phyloP scores from a whole-genome alignment of 2,329 filamentous ascomycete genomes.

The Coleophoma eucalyptorum region DNA sequence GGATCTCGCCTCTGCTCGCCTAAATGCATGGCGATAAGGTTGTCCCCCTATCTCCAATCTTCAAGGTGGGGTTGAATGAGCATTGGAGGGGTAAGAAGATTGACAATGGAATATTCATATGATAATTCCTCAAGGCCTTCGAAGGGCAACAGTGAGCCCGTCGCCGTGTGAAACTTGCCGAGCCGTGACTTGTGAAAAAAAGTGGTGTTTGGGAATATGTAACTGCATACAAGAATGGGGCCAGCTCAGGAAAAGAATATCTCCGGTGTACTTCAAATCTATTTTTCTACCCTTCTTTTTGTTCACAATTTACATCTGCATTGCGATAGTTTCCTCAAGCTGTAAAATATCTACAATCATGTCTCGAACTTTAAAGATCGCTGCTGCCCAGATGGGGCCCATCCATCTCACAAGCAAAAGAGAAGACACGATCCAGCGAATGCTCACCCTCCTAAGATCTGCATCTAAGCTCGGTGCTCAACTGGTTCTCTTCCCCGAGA shows the following conservation, averaged over 20 bases:
- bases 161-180: too few species aligned
- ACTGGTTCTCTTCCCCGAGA: slow-evolving; percentile 50
- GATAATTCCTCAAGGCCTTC: too few species aligned
- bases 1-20: background rate
- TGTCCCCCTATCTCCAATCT: background rate
- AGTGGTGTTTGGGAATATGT: too few species aligned
- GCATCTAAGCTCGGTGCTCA: slow-evolving; percentile 40
- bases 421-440: slow-evolving; percentile 39
- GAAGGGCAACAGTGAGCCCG: too few species aligned
- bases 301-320: too few species aligned
- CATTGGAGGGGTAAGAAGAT: background rate
- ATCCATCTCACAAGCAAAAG: slow-evolving; percentile 38
- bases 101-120: too few species aligned
- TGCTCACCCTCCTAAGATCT: slow-evolving; percentile 43
- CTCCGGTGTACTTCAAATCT: too few species aligned
- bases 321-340: too few species aligned
- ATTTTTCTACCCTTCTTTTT: too few species aligned
- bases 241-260: too few species aligned
- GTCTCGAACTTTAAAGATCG: slow-evolving; percentile 39
- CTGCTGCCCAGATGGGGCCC: slow-evolving; percentile 50
- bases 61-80: background rate
- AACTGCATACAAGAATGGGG: too few species aligned
- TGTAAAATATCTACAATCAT: slow-evolving; percentile 17
- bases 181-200: too few species aligned
- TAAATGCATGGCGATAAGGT: background rate